phyloP scores from a whole-genome alignment of 148 eudicot species.

The Salicornia ramosissima region DNA sequence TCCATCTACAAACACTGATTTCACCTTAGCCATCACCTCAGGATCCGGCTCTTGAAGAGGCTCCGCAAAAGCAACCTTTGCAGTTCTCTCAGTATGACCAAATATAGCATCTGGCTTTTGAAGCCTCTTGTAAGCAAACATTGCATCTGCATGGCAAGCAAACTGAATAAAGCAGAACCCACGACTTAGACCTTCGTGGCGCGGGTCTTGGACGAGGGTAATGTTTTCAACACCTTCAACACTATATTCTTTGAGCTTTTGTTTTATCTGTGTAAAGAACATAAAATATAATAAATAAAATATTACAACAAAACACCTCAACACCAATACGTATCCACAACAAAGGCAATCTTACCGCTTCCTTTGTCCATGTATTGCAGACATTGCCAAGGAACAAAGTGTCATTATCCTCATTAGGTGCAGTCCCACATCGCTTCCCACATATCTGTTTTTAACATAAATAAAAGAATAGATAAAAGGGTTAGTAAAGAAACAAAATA shows the following conservation, averaged over 20 bases:
- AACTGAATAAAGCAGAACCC: slow-evolving; percentile 86
- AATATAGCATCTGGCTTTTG: slow-evolving; percentile 76
- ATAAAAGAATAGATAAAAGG: neutral
- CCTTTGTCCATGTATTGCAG: slow-evolving; percentile 91
- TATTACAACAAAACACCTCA: neutral
- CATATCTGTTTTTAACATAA: slow-evolving; percentile 39
- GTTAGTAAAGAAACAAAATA: slow-evolving; percentile 1
- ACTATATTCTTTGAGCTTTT: slow-evolving; percentile 65
- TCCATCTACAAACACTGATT: slow-evolving; percentile 85
- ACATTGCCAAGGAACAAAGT: slow-evolving; percentile 77
- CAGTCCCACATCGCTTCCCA: slow-evolving; percentile 78
- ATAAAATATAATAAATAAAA: slow-evolving; percentile 5
- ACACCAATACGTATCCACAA: neutral
- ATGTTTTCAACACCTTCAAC: slow-evolving; percentile 62
- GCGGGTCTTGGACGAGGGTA: slow-evolving; percentile 68
- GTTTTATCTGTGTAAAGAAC: slow-evolving; percentile 47
- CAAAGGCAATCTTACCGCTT: slow-evolving; percentile 51
- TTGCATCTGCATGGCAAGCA: slow-evolving; percentile 80
- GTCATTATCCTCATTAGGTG: slow-evolving; percentile 81
- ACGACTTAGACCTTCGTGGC: slow-evolving; percentile 76
- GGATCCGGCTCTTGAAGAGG: slow-evolving; percentile 87
- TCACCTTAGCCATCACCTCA: slow-evolving; percentile 83
- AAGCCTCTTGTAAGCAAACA: slow-evolving; percentile 81
- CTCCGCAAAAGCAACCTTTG: slow-evolving; percentile 87
- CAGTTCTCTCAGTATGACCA: slow-evolving; percentile 83